Base-by-base conservation (phyloP, 169 alveolate species). In the Miamiensis avidus region DNA sequence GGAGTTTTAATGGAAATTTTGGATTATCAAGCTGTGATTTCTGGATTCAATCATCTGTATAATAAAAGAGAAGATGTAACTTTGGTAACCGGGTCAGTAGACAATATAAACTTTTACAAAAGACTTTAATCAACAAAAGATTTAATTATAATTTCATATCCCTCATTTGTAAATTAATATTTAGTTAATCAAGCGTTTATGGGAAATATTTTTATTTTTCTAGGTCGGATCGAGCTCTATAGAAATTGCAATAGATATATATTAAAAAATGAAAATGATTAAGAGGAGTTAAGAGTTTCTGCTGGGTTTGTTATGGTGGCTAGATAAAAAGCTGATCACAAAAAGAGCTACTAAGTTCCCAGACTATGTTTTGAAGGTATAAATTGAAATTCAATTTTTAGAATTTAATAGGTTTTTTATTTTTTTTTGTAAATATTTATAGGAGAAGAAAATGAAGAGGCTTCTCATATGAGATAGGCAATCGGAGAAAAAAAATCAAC, bases 271-370 rank as follows among this genome's bases (percentile, higher is more conserved):
- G 69, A 49, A 11, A 49, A 49, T 49, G 69, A 20, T 11, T 11
- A 85, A 30, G 86, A 72, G 33, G 85, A 78, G n/a, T 81, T 85
- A 30, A 79, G 34, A 72, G 89, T 75, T 34, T 69, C 84, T 77
- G 90, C 91, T 20, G 49, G 34, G 27, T 86, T 87, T 64, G 28
- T 90, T 28, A 90, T 90, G 94, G 94, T 89, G 30, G 94, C 92
- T 15, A 90, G 91, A 65, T 34, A 78, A 26, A 74, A 74, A 29
- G 31, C 73, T 33, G 82, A 85, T 74, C 75, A 75, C 20, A 31
- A 75, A 73, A 31, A 75, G 28, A 34, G 83, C 20, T 81, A 32
- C 27, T 65, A 83, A 74, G 85, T 87, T 27, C 91, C 91, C 15
- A 28, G 27, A 76, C 31, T 88, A 29, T 75, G 30, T 15, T 81